phyloP scores from a whole-genome alignment of 768 basidiomycete species.

The Leccinellum luteum region DNA sequence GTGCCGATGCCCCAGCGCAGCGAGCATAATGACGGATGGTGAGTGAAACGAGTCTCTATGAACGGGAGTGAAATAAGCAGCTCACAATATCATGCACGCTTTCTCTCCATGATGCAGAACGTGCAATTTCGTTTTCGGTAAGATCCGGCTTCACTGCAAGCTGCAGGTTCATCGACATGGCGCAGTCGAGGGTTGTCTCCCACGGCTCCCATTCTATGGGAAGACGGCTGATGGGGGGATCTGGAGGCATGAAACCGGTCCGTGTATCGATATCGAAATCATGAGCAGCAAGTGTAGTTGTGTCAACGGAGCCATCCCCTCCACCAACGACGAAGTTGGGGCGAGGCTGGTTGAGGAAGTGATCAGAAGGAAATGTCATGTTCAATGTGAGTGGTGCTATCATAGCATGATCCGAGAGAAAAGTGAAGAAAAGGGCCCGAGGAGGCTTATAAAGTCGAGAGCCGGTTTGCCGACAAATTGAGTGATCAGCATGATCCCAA shows the following conservation, averaged over 20 bases:
- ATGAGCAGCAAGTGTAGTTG: conserved; percentile 70
- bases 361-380: conserved; percentile 23
- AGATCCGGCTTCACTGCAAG: conserved; percentile 48
- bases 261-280: conserved; percentile 91
- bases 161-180: conserved; percentile 47
- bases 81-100: conserved; percentile 48
- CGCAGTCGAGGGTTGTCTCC: conserved; percentile 61
- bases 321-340: conserved; percentile 27
- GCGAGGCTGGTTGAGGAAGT: conserved; percentile 37
- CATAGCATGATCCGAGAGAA: neutral
- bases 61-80: neutral
- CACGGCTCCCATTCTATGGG: conserved; percentile 64
- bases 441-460: neutral
- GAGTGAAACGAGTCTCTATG: neutral
- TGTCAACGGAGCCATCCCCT: conserved; percentile 37
- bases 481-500: no score
- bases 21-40: neutral
- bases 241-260: conserved; percentile 89
- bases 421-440: neutral
- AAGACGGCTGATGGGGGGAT: conserved; percentile 63
- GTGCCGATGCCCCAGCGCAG: neutral
- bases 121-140: conserved; percentile 33
- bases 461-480: neutral
- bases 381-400: neutral
- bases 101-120: conserved; percentile 53